phyloP scores from a whole-genome alignment of 2,329 filamentous ascomycete species.

The Claviceps sp. region DNA sequence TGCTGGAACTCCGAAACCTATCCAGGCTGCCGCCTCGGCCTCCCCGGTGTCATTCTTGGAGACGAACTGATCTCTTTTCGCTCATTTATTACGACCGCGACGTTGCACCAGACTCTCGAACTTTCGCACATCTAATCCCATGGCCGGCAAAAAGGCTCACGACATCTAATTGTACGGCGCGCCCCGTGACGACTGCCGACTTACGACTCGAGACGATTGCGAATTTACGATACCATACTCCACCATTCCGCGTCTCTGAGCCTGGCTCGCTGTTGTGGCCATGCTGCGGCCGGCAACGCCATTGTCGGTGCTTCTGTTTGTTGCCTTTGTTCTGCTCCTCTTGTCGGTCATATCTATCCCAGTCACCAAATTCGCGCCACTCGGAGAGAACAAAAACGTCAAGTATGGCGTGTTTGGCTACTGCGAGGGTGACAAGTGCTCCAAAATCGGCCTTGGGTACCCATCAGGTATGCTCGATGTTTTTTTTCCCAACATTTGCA shows the following conservation, averaged over 20 bases:
- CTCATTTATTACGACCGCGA: background rate
- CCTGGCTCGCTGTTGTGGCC: constrained; percentile 23
- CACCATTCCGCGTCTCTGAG: constrained; percentile 10
- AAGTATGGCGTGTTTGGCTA: constrained; percentile 90
- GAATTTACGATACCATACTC: background rate
- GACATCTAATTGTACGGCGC: background rate
- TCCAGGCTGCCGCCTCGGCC: background rate
- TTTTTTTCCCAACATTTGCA: background rate
- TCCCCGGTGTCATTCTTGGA: background rate
- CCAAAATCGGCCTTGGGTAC: constrained; percentile 62
- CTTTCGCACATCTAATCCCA: background rate
- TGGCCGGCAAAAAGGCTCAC: constrained; percentile 1
- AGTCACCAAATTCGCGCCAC: constrained; percentile 70
- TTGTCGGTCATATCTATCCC: constrained; percentile 85
- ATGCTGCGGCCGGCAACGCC: constrained; percentile 91
- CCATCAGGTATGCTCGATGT: constrained; percentile 40
- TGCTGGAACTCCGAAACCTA: background rate
- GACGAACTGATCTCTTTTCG: background rate
- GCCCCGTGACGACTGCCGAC: constrained; percentile 1
- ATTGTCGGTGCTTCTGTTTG: constrained; percentile 69
- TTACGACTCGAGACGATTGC: background rate
- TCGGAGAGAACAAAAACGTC: constrained; percentile 63
- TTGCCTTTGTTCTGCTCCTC: constrained; percentile 73
- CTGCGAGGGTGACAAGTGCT: constrained; percentile 57
- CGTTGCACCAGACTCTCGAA: background rate